Evolutionary conservation across 2,329 filamentous ascomycete genomes (phyloP).

Genomic region (Drechslerella dactyloides): DNA sequence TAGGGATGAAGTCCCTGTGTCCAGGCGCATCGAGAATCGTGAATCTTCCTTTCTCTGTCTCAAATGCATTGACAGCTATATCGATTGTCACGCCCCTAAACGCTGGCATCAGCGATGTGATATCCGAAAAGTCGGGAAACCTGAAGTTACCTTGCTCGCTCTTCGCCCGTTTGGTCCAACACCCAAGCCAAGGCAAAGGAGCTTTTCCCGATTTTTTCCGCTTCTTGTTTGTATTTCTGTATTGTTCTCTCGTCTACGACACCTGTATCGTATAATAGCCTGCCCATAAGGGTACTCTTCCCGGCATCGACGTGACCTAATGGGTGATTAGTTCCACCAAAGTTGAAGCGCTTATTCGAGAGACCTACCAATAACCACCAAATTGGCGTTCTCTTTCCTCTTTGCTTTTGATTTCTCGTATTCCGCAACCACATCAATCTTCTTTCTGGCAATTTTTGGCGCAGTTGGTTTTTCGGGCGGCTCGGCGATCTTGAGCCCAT

Average conservation of each 20-base stretch:
- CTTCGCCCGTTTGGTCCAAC: conserved; percentile 87
- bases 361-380: conserved; percentile 83
- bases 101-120: neutral
- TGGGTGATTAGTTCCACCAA: conserved; percentile 25
- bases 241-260: conserved; percentile 87
- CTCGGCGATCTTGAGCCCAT: conserved; percentile 59
- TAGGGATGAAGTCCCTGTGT: conserved; percentile 94
- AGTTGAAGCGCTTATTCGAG: neutral
- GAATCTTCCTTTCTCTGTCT: conserved; percentile 83
- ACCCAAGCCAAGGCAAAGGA: conserved; percentile 98
- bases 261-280: conserved; percentile 85
- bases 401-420: conserved; percentile 71
- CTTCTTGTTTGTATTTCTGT: conserved; percentile 85
- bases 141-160: conserved; percentile 65
- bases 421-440: conserved; percentile 82
- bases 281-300: conserved; percentile 96
- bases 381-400: conserved; percentile 79
- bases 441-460: conserved; percentile 63
- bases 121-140: too few species aligned
- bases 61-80: conserved; percentile 92
- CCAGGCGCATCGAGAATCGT: conserved; percentile 96
- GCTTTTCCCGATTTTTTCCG: conserved; percentile 87
- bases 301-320: conserved; percentile 94
- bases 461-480: conserved; percentile 14
- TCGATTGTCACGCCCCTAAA: conserved; percentile 89